Base-by-base conservation (phyloP, 371 early-diverging fungal genomes). In the Lichtheimia corymbifera region DNA sequence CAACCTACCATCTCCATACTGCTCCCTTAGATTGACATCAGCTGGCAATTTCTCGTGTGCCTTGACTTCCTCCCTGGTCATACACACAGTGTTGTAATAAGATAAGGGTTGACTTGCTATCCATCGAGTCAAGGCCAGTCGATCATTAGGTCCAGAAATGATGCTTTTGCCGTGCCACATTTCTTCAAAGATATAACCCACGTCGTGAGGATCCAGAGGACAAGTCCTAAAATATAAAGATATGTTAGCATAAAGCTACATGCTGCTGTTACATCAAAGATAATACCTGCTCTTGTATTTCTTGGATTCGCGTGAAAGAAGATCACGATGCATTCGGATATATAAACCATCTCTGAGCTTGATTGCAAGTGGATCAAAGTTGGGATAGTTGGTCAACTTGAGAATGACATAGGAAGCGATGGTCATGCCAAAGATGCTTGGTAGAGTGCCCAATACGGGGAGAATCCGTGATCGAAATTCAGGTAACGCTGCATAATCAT, bases 391-490 rank as follows among this genome's bases (percentile, higher is more conserved):
- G 3, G 93, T 90, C n/a, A 97, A 72, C 57, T 84, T 82, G 18
- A 91, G 86, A 27, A 93, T 77, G 13, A 94, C 90, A 64, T 90
- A 88, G 1, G 93, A 89, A 3, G 95, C 96, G 77, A 97, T 89
- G 12, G 93, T 79, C 80, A 90, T 91, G 17, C 97, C 97, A 78
- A 96, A 97, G 73, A 97, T 88, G 15, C 95, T 94, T 0, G 97
- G 96, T 40, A 97, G 74, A 0, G 97, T 93, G 27, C 85, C 96
- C 20, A 97, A 70, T 7, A 97, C 96, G 12, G 94, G 93, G 6
- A 93, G 67, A 58, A 96, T 89, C 51, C 95, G 88, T 6, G 91
- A 83, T 51, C 96, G 83, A 61, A 96, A 96, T 55, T 94, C 91
- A 1, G 96, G 96, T 18, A 96, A 78, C 7, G 92, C 87, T 2